phyloP scores from a whole-genome alignment of 768 basidiomycete species.

The Suillus bovinus region DNA sequence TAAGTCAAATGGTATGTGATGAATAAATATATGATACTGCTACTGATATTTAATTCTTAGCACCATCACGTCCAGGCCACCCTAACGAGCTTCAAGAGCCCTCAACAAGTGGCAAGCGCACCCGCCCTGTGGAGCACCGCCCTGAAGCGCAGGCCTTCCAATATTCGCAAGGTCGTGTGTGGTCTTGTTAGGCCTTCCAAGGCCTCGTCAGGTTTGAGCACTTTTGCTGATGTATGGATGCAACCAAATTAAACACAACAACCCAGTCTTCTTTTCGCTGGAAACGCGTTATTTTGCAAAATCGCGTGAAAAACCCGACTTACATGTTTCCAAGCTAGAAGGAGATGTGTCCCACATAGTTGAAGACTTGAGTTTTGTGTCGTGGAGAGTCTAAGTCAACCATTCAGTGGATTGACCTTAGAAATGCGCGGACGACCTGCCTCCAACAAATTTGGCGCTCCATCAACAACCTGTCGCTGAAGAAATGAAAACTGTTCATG shows the following conservation, averaged over 20 bases:
- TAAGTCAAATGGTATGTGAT: no score
- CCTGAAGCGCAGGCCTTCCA: no score
- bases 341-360: constrained; percentile 27
- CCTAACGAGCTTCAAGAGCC: no score
- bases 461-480: constrained; percentile 50
- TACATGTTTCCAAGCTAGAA: constrained; percentile 26
- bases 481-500: constrained; percentile 36
- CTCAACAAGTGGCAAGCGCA: no score
- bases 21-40: no score
- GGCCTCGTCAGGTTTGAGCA: no score
- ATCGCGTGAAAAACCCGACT: constrained; percentile 15
- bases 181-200: no score
- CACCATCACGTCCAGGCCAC: no score
- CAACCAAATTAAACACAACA: constrained; percentile 40
- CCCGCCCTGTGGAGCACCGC: no score
- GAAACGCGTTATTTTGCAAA: constrained; percentile 27
- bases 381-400: constrained; percentile 18
- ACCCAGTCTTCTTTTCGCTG: constrained; percentile 50
- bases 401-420: constrained; percentile 10
- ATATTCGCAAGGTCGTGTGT: no score
- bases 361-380: constrained; percentile 25
- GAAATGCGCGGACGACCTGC: constrained; percentile 28
- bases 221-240: constrained; percentile 31
- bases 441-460: constrained; percentile 47
- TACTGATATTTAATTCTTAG: no score